Conservation (phyloP, 768 basidiomycete genomes). For the Suillus cothurnatus region DNA sequence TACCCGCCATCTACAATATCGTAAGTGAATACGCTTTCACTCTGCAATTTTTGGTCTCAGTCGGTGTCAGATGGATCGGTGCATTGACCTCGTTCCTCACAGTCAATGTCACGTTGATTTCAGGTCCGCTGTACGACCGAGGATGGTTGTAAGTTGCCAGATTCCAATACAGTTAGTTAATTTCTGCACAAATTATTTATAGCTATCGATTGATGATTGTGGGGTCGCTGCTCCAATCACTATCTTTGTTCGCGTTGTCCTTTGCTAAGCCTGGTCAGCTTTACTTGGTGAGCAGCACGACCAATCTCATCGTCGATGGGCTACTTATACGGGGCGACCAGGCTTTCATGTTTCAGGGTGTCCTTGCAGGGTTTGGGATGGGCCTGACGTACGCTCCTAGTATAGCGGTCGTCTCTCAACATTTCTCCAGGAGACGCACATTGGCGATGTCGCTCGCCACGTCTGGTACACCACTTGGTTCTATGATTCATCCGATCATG, state of each 20-base stretch:
- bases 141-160: slow-evolving; percentile 42
- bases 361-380: background rate
- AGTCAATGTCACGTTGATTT: slow-evolving; percentile 38
- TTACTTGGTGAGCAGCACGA: slow-evolving; percentile 37
- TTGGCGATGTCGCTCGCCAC: background rate
- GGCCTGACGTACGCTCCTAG: background rate
- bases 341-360: background rate
- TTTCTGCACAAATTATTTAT: background rate
- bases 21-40: slow-evolving; percentile 16
- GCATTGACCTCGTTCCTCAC: slow-evolving; percentile 44
- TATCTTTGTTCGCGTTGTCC: slow-evolving; percentile 41
- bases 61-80: slow-evolving; percentile 37
- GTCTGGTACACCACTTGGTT: background rate
- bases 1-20: slow-evolving; percentile 30
- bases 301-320: too few species aligned
- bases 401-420: background rate
- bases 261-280: slow-evolving; percentile 35
- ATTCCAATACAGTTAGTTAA: background rate
- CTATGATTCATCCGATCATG: background rate
- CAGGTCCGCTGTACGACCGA: slow-evolving; percentile 45
- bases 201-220: slow-evolving; percentile 19
- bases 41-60: slow-evolving; percentile 34
- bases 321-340: background rate
- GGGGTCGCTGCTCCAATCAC: slow-evolving; percentile 28
- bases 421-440: background rate